Evolutionary conservation across 306 rosid species (phyloP), one percentile per base, ranked within the genome.

Genomic region (Sicyos baderoa): DNA sequence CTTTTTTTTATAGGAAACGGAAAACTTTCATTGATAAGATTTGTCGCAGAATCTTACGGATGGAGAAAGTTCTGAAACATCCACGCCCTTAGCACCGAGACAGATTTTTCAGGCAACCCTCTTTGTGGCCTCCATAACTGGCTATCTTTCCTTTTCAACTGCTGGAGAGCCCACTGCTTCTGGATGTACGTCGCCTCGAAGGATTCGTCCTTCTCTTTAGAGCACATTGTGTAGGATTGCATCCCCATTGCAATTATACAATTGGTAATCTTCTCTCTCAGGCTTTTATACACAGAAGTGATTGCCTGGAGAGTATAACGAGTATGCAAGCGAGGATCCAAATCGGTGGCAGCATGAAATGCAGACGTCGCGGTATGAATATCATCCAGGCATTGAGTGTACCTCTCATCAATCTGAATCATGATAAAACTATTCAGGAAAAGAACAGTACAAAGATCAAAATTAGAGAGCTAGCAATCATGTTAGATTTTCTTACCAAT

Each of bases 61-160:
- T 89, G 97, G 73, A 93, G 97, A 76, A 93, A 93, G 79, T 93
- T 93, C 70, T 88, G 96, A 85, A 89, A 93, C 97, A 93, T 89
- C 99, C 97, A 93, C 16, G 50, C 50, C 50, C 50, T 45, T 45
- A 45, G 50, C 11, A 45, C 50, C 12, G 50, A 45, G 50, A 45
- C 50, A 45, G 50, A 45, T 11, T 45, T 45, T 45, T 45, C 50
- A 45, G 50, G 50, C 50, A 45, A 45, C 4, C 50, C 50, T 45
- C 50, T 45, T 16, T 45, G 50, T 8, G 86, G 86, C 3, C 97
- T 86, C 98, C 72, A 93, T 67, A 90, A 59, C 14, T 86, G 99
- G 68, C 80, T 76, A 13, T 90, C 94, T 73, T 93, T 93, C 75
- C 78, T 88, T 74, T 88, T 86, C 37, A 86, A 64, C 79, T 93